These are phyloP conservation scores for Diatrype stigma DNA, from an alignment of 2,329 filamentous ascomycete genomes.

Conservation along the genomic window DNA sequence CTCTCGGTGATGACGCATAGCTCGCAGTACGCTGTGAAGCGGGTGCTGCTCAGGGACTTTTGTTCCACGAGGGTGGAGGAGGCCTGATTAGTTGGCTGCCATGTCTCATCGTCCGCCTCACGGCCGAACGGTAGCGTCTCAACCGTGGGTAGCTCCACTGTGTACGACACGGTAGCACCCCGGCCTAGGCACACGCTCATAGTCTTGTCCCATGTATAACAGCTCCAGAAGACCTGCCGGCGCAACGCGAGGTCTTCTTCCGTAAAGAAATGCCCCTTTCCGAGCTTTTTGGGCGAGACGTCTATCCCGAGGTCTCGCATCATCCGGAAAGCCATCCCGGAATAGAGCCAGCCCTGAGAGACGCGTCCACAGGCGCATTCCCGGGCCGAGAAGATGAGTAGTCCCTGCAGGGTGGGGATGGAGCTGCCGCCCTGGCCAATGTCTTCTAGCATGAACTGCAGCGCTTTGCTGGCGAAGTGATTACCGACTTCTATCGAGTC, in stretches of 20 bases:
- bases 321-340: slow-evolving; percentile 15
- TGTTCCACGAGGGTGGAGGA: slow-evolving; percentile 3
- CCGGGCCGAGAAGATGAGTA: slow-evolving; percentile 9
- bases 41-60: slow-evolving; percentile 6
- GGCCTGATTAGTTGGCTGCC: slow-evolving; percentile 1
- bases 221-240: slow-evolving; percentile 12
- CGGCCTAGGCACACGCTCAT: slow-evolving; percentile 9
- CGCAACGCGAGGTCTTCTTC: slow-evolving; percentile 11
- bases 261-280: slow-evolving; percentile 4
- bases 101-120: slow-evolving; percentile 4
- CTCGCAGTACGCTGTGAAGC: slow-evolving; percentile 7
- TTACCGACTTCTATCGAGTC: slow-evolving; percentile 4
- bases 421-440: slow-evolving; percentile 10
- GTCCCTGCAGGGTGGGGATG: slow-evolving; percentile 10
- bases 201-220: slow-evolving; percentile 13
- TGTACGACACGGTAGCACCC: slow-evolving; percentile 1
- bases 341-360: slow-evolving; percentile 13
- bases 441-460: slow-evolving; percentile 3
- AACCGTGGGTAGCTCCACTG: slow-evolving; percentile 4
- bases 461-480: slow-evolving; percentile 4
- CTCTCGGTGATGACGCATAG: slow-evolving; percentile 6
- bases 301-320: slow-evolving; percentile 13
- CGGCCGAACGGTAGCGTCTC: slow-evolving; percentile 2
- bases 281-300: slow-evolving; percentile 10
- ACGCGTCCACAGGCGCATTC: slow-evolving; percentile 11